Evolutionary conservation across 129 eudicot species (phyloP).

Genomic region (Saposhnikovia divaricata): DNA sequence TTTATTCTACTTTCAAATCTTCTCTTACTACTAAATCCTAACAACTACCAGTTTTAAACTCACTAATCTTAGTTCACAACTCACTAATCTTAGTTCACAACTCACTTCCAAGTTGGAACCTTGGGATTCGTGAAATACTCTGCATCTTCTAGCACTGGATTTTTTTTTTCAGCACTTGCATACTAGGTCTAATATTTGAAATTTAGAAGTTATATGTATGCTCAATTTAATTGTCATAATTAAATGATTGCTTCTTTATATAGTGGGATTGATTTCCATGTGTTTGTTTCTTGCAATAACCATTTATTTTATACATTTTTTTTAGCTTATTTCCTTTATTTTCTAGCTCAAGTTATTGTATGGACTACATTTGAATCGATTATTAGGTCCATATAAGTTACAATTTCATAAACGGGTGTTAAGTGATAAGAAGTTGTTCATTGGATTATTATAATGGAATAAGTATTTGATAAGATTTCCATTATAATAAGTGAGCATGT

Average conservation of each 20-base stretch:
- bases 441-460: neutral
- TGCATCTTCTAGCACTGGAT: no score
- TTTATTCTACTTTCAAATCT: neutral
- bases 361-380: neutral
- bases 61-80: neutral
- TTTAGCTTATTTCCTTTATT: neutral
- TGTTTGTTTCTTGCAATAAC: neutral
- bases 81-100: neutral
- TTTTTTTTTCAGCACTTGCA: no score
- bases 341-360: neutral
- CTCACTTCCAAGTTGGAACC: neutral
- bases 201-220: no score
- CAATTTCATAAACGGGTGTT: no score
- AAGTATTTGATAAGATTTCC: neutral
- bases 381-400: no score
- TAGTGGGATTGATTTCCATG: neutral
- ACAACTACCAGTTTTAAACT: neutral
- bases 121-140: neutral
- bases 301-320: neutral
- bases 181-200: no score
- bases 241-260: no score
- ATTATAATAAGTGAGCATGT: no score
- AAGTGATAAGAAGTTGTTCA: neutral
- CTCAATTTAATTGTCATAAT: neutral
- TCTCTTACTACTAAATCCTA: neutral